A percentile compares a stretch with the other conserved stretches of the same genome.
Conservation (phyloP, 2,329 filamentous ascomycete genomes). For the Decorospora gaudefroyi region DNA sequence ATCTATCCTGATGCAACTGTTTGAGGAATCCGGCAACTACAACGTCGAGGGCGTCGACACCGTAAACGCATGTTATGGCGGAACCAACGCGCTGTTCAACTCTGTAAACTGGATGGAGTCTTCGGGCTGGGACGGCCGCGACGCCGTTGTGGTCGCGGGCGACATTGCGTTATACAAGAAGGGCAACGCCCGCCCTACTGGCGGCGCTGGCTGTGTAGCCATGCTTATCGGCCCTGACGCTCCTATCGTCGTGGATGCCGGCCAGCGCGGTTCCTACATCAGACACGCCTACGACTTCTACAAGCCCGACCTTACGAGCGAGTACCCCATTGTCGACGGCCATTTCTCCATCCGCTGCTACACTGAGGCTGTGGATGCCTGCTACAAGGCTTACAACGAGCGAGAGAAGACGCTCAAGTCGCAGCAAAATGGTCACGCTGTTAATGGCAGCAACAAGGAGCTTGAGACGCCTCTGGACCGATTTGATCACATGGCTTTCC, state of each 20-base stretch:
- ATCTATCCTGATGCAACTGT: conserved; percentile 59
- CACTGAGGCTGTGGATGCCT: conserved; percentile 57
- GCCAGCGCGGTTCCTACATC: conserved; percentile 57
- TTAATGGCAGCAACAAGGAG: conserved; percentile 43
- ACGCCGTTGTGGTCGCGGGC: conserved; percentile 58
- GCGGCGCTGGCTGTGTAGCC: conserved; percentile 59
- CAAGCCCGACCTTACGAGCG: conserved; percentile 59
- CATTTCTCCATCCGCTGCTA: conserved; percentile 60
- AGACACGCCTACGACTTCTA: conserved; percentile 60
- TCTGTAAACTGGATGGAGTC: conserved; percentile 60
- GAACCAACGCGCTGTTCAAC: conserved; percentile 61
- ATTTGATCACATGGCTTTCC: conserved; percentile 61
- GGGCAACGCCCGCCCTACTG: conserved; percentile 58
- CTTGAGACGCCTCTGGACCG: conserved; percentile 56
- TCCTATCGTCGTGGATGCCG: conserved; percentile 56
- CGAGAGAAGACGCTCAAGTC: conserved; percentile 54
- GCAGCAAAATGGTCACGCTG: conserved; percentile 49
- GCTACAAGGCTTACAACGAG: conserved; percentile 60
- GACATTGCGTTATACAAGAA: conserved; percentile 62
- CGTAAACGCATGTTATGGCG: conserved; percentile 60
- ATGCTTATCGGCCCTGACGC: conserved; percentile 59
- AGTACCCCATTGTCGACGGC: conserved; percentile 59
- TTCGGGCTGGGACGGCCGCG: conserved; percentile 58
- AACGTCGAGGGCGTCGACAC: conserved; percentile 60
- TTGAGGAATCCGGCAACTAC: conserved; percentile 57